phyloP scores from a whole-genome alignment of 139 green algal genomes.

The Chlamydomonas sphaeroides region DNA sequence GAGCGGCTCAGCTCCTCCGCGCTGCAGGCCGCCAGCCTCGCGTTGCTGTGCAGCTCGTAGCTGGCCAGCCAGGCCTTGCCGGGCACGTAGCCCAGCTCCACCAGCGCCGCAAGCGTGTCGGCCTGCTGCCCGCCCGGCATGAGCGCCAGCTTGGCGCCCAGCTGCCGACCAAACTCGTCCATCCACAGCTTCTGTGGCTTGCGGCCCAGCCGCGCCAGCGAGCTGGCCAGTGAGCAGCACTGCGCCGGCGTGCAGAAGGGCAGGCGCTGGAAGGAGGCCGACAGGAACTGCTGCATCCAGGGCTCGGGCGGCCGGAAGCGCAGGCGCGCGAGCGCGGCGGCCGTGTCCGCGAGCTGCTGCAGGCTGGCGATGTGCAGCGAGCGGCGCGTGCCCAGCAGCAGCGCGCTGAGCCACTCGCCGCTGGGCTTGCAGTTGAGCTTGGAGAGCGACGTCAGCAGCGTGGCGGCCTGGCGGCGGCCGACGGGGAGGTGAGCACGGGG shows the following conservation, averaged over 20 bases:
- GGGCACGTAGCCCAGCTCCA: slow-evolving; percentile 37
- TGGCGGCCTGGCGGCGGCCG: neutral
- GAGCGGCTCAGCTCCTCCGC: slow-evolving; percentile 32
- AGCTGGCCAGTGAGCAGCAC: slow-evolving; percentile 22
- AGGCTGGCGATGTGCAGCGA: slow-evolving; percentile 2
- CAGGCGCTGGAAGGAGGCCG: slow-evolving; percentile 34
- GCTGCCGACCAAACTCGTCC: slow-evolving; percentile 40
- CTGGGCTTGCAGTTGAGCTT: slow-evolving; percentile 24
- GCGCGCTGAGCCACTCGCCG: slow-evolving; percentile 10
- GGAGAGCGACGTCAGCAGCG: slow-evolving; percentile 4
- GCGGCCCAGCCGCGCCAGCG: slow-evolving; percentile 41
- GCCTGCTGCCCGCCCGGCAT: slow-evolving; percentile 33
- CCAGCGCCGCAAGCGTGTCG: slow-evolving; percentile 26
- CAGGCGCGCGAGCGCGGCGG: slow-evolving; percentile 14
- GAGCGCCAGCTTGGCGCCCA: slow-evolving; percentile 21
- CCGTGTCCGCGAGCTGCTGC: slow-evolving; percentile 19
- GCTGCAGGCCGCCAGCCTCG: slow-evolving; percentile 20
- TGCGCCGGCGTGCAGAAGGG: slow-evolving; percentile 40
- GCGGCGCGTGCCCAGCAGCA: slow-evolving; percentile 27
- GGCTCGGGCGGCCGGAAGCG: slow-evolving; percentile 42
- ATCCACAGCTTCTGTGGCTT: slow-evolving; percentile 45
- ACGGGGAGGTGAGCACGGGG: too few relatives aligned
- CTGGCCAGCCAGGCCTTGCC: slow-evolving; percentile 33
- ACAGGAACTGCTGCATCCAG: slow-evolving; percentile 48
- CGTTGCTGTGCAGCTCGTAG: slow-evolving; percentile 40